Percentiles rank a stretch among this genome's conserved stretches.
phyloP scores from a whole-genome alignment of 2,329 filamentous ascomycete genomes.

The Aureobasidium sp. region DNA sequence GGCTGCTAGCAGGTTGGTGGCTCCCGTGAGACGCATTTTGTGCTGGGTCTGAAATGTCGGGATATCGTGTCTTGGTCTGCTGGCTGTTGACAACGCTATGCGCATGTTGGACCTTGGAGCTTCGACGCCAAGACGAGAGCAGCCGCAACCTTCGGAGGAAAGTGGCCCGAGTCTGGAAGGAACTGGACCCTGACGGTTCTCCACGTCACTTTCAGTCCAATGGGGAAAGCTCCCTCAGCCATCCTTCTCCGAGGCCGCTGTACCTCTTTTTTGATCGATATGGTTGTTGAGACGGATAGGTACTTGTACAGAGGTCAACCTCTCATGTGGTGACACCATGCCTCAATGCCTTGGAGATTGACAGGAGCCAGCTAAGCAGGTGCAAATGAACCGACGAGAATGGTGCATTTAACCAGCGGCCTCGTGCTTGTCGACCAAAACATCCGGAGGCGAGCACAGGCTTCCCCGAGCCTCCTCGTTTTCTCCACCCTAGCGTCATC shows the following conservation, averaged over 20 bases:
- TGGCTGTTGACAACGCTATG: background rate
- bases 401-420: background rate
- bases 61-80: background rate
- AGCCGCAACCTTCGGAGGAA: background rate
- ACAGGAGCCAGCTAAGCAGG: background rate
- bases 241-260: background rate
- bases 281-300: background rate
- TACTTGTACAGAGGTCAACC: background rate
- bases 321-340: background rate
- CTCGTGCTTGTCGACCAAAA: background rate
- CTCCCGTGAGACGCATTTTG: background rate
- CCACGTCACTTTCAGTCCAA: background rate
- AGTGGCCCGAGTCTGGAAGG: background rate
- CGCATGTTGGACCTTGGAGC: background rate
- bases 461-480: conserved; percentile 5
- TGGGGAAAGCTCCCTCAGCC: background rate
- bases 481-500: conserved; percentile 2
- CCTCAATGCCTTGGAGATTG: too few relatives aligned
- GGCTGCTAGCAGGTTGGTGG: background rate
- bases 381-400: background rate
- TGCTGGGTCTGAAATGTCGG: background rate
- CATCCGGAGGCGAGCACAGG: background rate
- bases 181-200: background rate
- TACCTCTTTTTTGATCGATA: background rate
- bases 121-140: background rate